A percentile compares a stretch with the other conserved stretches of the same genome.
Evolutionary conservation across 1,284 basidiomycete species (phyloP).

Genomic region (Ustilago nuda): DNA sequence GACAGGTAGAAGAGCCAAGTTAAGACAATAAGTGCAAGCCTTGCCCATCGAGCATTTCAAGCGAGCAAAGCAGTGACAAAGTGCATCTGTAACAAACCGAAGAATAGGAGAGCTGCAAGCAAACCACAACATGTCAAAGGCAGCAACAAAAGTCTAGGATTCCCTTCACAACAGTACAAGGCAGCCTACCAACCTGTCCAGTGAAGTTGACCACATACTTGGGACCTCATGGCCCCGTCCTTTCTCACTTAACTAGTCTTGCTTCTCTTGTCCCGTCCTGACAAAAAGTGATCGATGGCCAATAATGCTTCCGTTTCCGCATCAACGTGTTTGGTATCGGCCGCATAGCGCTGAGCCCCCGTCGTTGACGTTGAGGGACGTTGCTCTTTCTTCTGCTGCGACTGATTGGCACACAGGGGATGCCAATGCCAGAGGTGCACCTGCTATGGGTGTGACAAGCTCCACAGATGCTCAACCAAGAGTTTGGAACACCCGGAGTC

Average conservation of each 20-base stretch:
- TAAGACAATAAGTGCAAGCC: not conserved
- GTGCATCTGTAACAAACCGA: not conserved
- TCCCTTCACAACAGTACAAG: conserved; percentile 7
- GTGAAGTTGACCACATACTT: not conserved
- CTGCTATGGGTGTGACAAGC: not conserved
- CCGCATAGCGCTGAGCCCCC: not conserved
- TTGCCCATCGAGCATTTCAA: not conserved
- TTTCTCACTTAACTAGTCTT: not conserved
- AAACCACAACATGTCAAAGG: not conserved
- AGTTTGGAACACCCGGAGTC: not conserved
- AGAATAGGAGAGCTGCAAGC: not conserved
- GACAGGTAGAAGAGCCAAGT: not conserved
- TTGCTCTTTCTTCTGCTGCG: not conserved
- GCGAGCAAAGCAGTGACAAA: not conserved
- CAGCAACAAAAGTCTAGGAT: not conserved
- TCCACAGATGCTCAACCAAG: not conserved
- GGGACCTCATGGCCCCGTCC: not conserved
- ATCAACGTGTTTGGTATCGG: not conserved
- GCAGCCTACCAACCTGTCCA: not conserved
- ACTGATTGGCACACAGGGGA: not conserved
- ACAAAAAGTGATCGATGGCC: not conserved
- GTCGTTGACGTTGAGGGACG: not conserved
- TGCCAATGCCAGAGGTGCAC: not conserved
- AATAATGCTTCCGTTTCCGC: not conserved
- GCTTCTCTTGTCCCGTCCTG: not conserved